phyloP scores from a whole-genome alignment of 1,284 basidiomycete genomes.

The Meripilus lineatus region DNA sequence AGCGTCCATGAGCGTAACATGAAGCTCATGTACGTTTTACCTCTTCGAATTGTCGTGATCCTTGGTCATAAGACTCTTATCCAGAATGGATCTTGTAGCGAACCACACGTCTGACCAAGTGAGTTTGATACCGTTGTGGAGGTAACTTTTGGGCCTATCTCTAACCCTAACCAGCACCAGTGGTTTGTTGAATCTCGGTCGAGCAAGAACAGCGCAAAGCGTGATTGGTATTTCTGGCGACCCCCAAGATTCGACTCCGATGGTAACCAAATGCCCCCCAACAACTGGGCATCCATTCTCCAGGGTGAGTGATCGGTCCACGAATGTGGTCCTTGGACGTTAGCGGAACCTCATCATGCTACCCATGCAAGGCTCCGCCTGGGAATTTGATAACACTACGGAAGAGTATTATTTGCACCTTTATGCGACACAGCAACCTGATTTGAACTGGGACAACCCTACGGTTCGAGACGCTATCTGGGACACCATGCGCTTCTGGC shows the following conservation, averaged over 20 bases:
- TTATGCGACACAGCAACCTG: slow-evolving; percentile 69
- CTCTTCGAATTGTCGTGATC: neutral
- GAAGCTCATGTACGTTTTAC: slow-evolving; percentile 55
- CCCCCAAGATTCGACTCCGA: slow-evolving; percentile 51
- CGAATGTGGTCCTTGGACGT: neutral
- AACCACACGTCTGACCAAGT: slow-evolving; percentile 77
- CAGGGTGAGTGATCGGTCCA: slow-evolving; percentile 37
- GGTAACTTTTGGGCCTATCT: no score
- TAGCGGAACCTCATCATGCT: neutral
- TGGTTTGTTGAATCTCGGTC: slow-evolving; percentile 72
- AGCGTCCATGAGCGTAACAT: slow-evolving; percentile 62
- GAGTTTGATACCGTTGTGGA: slow-evolving; percentile 6
- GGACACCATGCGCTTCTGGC: slow-evolving; percentile 72
- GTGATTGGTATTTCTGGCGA: slow-evolving; percentile 77
- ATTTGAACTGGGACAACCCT: slow-evolving; percentile 75
- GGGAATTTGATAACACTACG: slow-evolving; percentile 67
- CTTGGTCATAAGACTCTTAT: neutral
- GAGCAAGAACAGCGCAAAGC: slow-evolving; percentile 52
- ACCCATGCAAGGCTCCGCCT: slow-evolving; percentile 53
- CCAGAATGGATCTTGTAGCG: slow-evolving; percentile 75
- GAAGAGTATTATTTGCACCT: slow-evolving; percentile 76
- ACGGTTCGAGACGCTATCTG: slow-evolving; percentile 59
- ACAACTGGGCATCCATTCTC: slow-evolving; percentile 71
- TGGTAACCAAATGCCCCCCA: slow-evolving; percentile 56
- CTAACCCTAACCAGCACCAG: no score